Base-by-base conservation (phyloP, 108 stramenopile genomes). In the Cyclotella kingstonii region DNA sequence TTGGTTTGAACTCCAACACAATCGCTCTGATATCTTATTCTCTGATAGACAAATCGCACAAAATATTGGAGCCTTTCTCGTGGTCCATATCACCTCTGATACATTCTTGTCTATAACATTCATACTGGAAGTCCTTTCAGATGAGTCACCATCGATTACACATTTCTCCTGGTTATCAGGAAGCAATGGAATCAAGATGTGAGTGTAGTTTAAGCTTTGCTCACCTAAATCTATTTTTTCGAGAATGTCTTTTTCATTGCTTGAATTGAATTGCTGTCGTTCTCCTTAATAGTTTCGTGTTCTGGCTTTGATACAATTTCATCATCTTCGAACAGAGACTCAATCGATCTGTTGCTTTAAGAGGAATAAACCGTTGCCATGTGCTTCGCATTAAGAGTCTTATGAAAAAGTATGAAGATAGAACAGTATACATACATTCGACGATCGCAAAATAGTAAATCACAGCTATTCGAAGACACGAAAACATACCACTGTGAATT, bases 1-100 rank as follows among this genome's bases (percentile, higher is more conserved):
- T 30, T 9, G 22, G 27, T 82, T 85, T 18, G 79, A 62, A 3
- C 79, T 60, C 81, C 81, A 85, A 9, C 79, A 70, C 15, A 85
- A 52, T 15, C 45, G 50, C 21, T 82, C 81, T 33, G 63, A 66
- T 10, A 29, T 21, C 44, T 64, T 46, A 42, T 75, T 81, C 18
- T 50, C 47, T 7, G 45, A 42, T 14, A 82, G 60, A 43, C 84
- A 85, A 43, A 85, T 66, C 21, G 77, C 75, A 31, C 84, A 85
- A 22, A 76, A 73, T 31, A 66, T 82, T 2, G 78, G 78, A 5
- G 82, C 84, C 4, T 66, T 15, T 36, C 84, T 11, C 5, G 12
- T 9, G 43, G 14, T 9, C n/a, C 18, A 17, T 45, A 17, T n/a
- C 43, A 14, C 18, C 43, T 38, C 36, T 50, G 26, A 11, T 28